Evolutionary conservation across 2,329 filamentous ascomycete genomes (phyloP).

Genomic region (Talaromyces piceae): DNA sequence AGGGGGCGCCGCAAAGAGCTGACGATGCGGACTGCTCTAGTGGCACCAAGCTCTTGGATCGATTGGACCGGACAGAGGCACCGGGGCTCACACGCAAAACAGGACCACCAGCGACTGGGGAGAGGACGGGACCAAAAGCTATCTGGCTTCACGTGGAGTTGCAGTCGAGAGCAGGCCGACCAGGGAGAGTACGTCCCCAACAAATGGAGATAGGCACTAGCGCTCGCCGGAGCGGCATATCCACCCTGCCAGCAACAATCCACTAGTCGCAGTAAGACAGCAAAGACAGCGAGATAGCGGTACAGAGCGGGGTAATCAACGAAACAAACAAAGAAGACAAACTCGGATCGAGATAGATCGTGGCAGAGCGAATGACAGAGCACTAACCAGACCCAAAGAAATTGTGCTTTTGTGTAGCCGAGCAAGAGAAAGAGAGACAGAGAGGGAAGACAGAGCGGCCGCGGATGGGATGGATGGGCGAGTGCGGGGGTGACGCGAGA

Average conservation of each 20-base stretch:
- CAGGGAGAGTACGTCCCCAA: conserved; percentile 16
- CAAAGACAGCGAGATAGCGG: no score
- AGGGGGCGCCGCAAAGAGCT: no score
- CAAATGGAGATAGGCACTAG: not conserved
- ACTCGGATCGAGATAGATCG: no score
- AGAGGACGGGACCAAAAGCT: conserved; percentile 10
- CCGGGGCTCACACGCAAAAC: not conserved
- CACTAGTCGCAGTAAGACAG: not conserved
- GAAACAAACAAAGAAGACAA: no score
- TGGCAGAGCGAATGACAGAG: no score
- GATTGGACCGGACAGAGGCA: not conserved
- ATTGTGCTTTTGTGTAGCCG: not conserved
- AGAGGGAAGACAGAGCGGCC: not conserved
- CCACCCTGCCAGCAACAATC: not conserved
- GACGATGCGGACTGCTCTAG: not conserved
- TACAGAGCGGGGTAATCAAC: no score
- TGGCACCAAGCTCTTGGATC: not conserved
- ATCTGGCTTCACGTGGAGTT: conserved; percentile 12
- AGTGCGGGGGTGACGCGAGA: not conserved
- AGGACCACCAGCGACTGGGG: no score
- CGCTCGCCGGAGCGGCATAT: not conserved
- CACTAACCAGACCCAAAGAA: no score
- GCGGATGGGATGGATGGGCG: not conserved
- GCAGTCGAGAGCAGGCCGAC: conserved; percentile 20
- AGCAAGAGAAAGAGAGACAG: no score